Evolutionary conservation across 176 grass and related monocot genomes (phyloP), one percentile per base, ranked within the genome.

Genomic region (Rhynchospora tenuis): DNA sequence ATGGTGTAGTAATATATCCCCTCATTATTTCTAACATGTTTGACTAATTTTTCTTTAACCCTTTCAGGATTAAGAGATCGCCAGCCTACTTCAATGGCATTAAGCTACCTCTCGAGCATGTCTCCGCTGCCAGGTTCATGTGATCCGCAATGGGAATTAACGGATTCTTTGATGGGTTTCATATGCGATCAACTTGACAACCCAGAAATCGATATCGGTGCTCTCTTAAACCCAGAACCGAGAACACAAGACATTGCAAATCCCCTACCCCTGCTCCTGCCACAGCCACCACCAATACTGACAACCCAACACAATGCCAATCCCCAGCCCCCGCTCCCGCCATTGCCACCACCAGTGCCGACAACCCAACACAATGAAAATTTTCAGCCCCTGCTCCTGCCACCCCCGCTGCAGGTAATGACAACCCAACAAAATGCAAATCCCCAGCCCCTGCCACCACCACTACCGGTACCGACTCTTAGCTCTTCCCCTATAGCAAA

Each of bases 101-200:
- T 82, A 50, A 82, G 29, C 57, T 68, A 52, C 59, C 60, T 16
- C 6, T 61, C 78, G 24, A 82, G 44, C 59, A 26, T 4, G 61
- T 44, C 64, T 64, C 33, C 17, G 20, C 28, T 48, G 6, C 44
- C 33, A 9, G 29, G 19, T 48, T 55, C 58, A 19, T 38, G 15
- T 47, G 92, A 88, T 15, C 61, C 60, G 31, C 80, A 85, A 63
- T 78, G 87, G 17, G 87, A 91, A 26, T 48, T 94, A 73, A 65
- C 88, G 17, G 87, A 94, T 44, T 86, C 88, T 56, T 88, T 97
- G 42, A 82, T 92, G 38, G 88, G 86, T 19, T 94, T 94, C 85
- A 38, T 86, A 38, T 90, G 52, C 69, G 88, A 94, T 83, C 90
- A 90, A 2, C 59, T 86, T 64, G 85, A 87, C 14, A n/a, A 68